Evolutionary conservation across 805 yeast genomes (phyloP).

Genomic region (Wickerhamomyces canadensis): DNA sequence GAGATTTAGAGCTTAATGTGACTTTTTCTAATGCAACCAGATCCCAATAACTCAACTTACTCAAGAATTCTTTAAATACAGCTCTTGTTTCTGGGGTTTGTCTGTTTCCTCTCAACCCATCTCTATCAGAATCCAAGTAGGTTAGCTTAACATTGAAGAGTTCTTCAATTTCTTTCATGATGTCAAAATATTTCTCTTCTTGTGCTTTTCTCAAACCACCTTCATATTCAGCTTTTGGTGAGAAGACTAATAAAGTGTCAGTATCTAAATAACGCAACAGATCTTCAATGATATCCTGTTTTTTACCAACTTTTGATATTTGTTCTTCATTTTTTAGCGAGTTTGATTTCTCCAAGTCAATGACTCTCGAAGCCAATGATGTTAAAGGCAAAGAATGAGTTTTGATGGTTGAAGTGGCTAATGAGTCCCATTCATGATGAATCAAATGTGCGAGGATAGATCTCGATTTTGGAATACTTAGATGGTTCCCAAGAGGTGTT

Average conservation of each 20-base stretch:
- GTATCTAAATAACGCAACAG: slow-evolving; percentile 86
- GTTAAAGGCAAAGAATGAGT: slow-evolving; percentile 84
- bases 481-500: slow-evolving; percentile 75
- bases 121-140: slow-evolving; percentile 71
- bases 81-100: slow-evolving; percentile 57
- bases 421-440: slow-evolving; percentile 81
- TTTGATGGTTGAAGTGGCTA: slow-evolving; percentile 63
- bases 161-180: slow-evolving; percentile 61
- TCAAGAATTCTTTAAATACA: slow-evolving; percentile 62
- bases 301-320: slow-evolving; percentile 54
- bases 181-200: slow-evolving; percentile 68
- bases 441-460: slow-evolving; percentile 65
- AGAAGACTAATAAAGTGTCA: slow-evolving; percentile 83
- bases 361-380: slow-evolving; percentile 78
- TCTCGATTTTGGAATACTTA: slow-evolving; percentile 58
- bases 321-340: slow-evolving; percentile 38
- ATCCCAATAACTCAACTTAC: slow-evolving; percentile 62
- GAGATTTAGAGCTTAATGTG: slow-evolving; percentile 80
- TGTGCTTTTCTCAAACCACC: slow-evolving; percentile 80
- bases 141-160: slow-evolving; percentile 44
- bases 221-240: slow-evolving; percentile 76
- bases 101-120: slow-evolving; percentile 75
- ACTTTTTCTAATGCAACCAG: slow-evolving; percentile 87
- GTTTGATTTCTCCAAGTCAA: slow-evolving; percentile 55
- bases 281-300: slow-evolving; percentile 49